Conservation (phyloP, 768 basidiomycete species). For the Leucogyrophana mollusca region DNA sequence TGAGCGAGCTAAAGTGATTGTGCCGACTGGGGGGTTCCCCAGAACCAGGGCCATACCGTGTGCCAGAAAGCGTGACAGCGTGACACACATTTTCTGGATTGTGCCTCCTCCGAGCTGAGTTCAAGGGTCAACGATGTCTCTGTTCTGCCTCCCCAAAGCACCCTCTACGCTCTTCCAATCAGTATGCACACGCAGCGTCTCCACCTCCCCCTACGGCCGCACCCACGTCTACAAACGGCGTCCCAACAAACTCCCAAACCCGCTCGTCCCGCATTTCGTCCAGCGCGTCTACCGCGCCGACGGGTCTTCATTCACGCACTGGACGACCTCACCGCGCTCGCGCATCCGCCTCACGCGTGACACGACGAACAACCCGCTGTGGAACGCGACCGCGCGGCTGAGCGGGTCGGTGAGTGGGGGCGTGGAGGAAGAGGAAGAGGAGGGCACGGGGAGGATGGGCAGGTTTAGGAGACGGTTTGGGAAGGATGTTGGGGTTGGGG, state of each 20-base stretch:
- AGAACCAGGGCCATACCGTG: too few relatives aligned
- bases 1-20: too few relatives aligned
- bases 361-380: slow-evolving; percentile 85
- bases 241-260: slow-evolving; percentile 68
- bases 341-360: slow-evolving; percentile 79
- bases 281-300: slow-evolving; percentile 85
- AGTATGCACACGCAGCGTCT: slow-evolving; percentile 48
- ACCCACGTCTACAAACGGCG: slow-evolving; percentile 81
- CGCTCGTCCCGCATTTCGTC: slow-evolving; percentile 82
- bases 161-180: too few relatives aligned
- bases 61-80: too few relatives aligned
- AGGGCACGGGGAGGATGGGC: slow-evolving; percentile 74
- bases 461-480: slow-evolving; percentile 78
- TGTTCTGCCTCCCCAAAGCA: too few relatives aligned
- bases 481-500: slow-evolving; percentile 37
- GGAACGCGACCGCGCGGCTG: slow-evolving; percentile 65
- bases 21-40: too few relatives aligned
- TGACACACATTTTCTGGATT: too few relatives aligned
- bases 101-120: too few relatives aligned
- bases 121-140: too few relatives aligned
- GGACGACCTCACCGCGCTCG: slow-evolving; percentile 85
- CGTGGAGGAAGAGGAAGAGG: slow-evolving; percentile 62
- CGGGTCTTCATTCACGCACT: slow-evolving; percentile 84
- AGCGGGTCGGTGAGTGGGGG: slow-evolving; percentile 45
- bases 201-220: slow-evolving; percentile 79